phyloP scores from a whole-genome alignment of 495 filamentous ascomycete genomes.

The Schizothecium vesticola region DNA sequence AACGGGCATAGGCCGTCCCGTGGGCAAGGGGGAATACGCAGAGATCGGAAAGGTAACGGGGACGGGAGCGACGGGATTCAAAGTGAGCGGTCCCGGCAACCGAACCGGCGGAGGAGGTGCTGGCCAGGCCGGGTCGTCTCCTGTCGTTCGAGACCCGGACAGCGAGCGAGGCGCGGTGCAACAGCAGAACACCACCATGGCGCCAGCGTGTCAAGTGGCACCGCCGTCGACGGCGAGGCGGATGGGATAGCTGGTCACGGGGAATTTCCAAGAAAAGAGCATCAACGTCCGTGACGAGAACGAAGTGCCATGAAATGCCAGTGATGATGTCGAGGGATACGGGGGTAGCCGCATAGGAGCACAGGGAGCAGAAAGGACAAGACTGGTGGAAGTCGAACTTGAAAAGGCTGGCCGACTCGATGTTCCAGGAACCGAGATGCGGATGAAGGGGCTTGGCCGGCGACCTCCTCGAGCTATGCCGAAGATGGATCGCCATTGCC shows the following conservation, averaged over 20 bases:
- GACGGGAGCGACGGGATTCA: constrained; percentile 16
- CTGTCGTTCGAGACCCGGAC: constrained; percentile 21
- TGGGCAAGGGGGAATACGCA: constrained; percentile 10
- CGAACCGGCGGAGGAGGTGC: constrained; percentile 20
- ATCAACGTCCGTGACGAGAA: background rate
- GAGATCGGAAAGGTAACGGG: constrained; percentile 3
- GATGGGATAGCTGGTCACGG: constrained; percentile 9
- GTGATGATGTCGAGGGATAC: constrained; percentile 9
- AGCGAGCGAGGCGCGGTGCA: constrained; percentile 27
- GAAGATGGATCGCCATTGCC: background rate
- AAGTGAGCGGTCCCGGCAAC: constrained; percentile 20
- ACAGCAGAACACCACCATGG: constrained; percentile 39
- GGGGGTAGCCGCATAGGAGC: constrained; percentile 7
- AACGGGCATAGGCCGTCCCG: constrained; percentile 2
- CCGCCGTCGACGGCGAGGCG: background rate
- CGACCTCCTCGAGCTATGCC: background rate
- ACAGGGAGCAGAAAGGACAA: background rate
- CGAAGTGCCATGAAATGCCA: constrained; percentile 14
- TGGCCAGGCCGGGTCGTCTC: constrained; percentile 14
- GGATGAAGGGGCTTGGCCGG: background rate
- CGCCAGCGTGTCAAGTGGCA: constrained; percentile 10
- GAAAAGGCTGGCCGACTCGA: background rate
- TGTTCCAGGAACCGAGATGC: background rate
- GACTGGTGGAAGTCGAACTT: background rate
- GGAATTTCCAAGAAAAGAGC: constrained; percentile 14